Conservation (phyloP, 192 early-diverging fungal genomes). For the Fimicolochytrium jonesii region DNA sequence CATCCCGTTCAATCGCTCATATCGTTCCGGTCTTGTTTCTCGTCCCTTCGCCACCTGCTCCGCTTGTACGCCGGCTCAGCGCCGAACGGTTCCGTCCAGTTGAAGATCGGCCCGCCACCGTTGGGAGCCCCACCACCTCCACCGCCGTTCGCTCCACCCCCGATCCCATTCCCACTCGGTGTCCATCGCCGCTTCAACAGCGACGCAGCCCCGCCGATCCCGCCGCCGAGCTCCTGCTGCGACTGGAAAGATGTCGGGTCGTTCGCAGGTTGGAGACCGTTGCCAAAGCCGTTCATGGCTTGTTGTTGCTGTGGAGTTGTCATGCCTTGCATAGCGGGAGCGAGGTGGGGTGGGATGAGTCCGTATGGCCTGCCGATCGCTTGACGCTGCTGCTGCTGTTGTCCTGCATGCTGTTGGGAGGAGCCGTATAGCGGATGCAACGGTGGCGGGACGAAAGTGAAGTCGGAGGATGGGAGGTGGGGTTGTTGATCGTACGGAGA, state of each 20-base stretch:
- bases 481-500: neutral
- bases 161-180: too few species aligned
- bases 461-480: neutral
- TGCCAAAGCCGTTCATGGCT: too few species aligned
- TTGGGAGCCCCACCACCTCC: too few species aligned
- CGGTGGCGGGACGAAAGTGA: neutral
- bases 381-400: constrained; percentile 1
- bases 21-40: neutral
- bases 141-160: too few species aligned
- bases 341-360: constrained; percentile 1
- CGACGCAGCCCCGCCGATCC: neutral
- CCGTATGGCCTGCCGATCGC: neutral
- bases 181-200: too few species aligned
- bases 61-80: constrained; percentile 7
- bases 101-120: neutral
- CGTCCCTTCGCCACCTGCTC: constrained; percentile 2
- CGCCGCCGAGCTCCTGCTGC: neutral
- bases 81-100: constrained; percentile 10
- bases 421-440: too few species aligned
- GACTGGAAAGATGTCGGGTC: too few species aligned
- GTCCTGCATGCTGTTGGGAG: too few species aligned
- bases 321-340: constrained; percentile 3
- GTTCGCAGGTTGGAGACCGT: too few species aligned
- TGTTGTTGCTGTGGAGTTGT: neutral
- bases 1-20: constrained; percentile 8